Evolutionary conservation across 345 rosid genomes (phyloP), one percentile per base, ranked within the genome.

Genomic region (Melaleuca alternifolia): DNA sequence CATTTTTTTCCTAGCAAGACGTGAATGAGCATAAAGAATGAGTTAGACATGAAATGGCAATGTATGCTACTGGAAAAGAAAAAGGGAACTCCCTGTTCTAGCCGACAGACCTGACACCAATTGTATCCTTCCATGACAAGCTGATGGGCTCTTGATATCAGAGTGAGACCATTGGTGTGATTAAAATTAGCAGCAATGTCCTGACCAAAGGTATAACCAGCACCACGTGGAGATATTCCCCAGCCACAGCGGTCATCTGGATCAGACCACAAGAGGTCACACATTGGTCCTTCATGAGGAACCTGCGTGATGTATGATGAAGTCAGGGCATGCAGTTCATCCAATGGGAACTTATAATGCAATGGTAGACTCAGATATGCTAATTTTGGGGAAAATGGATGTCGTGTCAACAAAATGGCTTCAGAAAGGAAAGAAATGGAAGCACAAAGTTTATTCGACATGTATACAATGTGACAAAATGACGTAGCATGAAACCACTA

Each of bases 281-380:
- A 96, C 99, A 96, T 96, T 30, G 99, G 99, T 85, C 99, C 98
- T 94, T 96, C 99, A 86, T 95, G 99, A 37, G 98, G 98, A 88
- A 96, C 99, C 99, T 96, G 91, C 37, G 57, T 14, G 54, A 84
- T 52, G 83, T 52, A 87, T 16, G 65, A n/a, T 33, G 28, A 54
- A 26, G 28, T 85, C 56, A 75, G 54, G n/a, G 23, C 59, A 50
- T 37, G 61, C 56, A 15, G 21, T 33, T 50, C 54, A 85, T 46
- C 46, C 59, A 50, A 57, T 51, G 10, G 44, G 46, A 28, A 83
- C 57, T n/a, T 18, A 71, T 18, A 37, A 71, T 71, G 48, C 81
- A 71, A 18, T 71, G 7, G 26, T 71, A 71, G 81, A 71, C 26
- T 37, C 26, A 18, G 41, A 71, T 71, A 37, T 71, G 81, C 48